These are phyloP conservation scores for Tricholoma flavovirens DNA, from an alignment of 768 basidiomycete species.

Conservation along the genomic window DNA sequence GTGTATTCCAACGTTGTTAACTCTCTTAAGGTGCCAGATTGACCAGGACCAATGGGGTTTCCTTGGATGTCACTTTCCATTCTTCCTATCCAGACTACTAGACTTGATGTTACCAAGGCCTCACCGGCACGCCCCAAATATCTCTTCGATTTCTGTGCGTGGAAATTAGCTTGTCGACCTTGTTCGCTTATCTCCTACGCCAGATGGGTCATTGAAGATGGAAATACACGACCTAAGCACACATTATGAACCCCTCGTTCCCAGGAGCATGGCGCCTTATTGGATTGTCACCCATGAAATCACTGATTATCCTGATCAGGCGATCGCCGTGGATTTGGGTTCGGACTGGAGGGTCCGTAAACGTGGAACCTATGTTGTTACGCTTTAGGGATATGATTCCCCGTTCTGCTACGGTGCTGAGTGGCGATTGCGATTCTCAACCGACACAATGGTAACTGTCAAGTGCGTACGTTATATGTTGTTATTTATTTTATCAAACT, in stretches of 20 bases:
- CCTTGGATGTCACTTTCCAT: too few relatives aligned
- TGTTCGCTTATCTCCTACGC: background rate
- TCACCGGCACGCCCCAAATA: background rate
- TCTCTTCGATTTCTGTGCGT: too few relatives aligned
- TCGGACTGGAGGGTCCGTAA: slow-evolving; percentile 12
- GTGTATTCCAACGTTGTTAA: background rate
- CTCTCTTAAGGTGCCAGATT: background rate
- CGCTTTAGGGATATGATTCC: slow-evolving; percentile 4
- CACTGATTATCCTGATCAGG: slow-evolving; percentile 15
- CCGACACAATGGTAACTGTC: slow-evolving; percentile 7
- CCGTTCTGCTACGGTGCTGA: background rate
- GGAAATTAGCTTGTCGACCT: too few relatives aligned
- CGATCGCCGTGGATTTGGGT: slow-evolving; percentile 16
- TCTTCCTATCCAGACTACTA: too few relatives aligned
- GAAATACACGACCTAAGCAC: slow-evolving; percentile 1
- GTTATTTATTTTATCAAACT: background rate
- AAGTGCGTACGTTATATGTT: background rate
- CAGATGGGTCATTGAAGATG: background rate
- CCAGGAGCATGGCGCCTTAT: slow-evolving; percentile 13
- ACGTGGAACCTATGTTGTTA: slow-evolving; percentile 10
- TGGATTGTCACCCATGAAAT: slow-evolving; percentile 3
- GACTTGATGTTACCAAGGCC: too few relatives aligned
- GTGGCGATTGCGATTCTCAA: background rate
- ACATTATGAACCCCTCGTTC: slow-evolving; percentile 8
- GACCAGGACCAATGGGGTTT: too few relatives aligned